Conservation (phyloP, 805 yeast genomes). For the Metschnikowia corniflorae region DNA sequence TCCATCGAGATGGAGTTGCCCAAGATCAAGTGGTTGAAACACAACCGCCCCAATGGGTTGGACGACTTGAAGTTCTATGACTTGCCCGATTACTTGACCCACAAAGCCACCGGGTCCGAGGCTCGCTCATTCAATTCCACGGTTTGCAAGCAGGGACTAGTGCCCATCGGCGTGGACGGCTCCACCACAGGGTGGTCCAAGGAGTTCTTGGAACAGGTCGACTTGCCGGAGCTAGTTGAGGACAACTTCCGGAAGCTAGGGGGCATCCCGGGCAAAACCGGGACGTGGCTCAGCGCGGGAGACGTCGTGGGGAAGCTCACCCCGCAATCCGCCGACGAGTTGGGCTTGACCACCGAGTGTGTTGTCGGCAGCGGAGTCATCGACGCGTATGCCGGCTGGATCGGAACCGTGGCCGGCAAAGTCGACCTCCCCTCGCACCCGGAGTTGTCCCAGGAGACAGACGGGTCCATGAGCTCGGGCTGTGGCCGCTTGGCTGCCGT, state of each 20-base stretch:
- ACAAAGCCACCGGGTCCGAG: slow-evolving; percentile 83
- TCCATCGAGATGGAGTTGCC: slow-evolving; percentile 98
- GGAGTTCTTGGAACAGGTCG: slow-evolving; percentile 67
- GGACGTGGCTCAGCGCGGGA: slow-evolving; percentile 81
- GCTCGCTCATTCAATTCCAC: slow-evolving; percentile 86
- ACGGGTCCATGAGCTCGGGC: slow-evolving; percentile 51
- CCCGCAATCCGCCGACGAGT: slow-evolving; percentile 64
- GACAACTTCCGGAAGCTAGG: slow-evolving; percentile 79
- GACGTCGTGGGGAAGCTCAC: slow-evolving; percentile 77
- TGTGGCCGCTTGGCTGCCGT: slow-evolving; percentile 93
- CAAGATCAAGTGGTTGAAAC: slow-evolving; percentile 93
- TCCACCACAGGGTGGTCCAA: slow-evolving; percentile 86
- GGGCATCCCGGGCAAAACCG: slow-evolving; percentile 73
- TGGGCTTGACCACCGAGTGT: slow-evolving; percentile 78
- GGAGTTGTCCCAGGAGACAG: slow-evolving; percentile 44
- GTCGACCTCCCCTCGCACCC: slow-evolving; percentile 58
- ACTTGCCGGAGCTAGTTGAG: slow-evolving; percentile 71
- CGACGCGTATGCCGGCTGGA: slow-evolving; percentile 98
- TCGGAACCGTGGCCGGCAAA: slow-evolving; percentile 94
- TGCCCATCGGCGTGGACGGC: slow-evolving; percentile 88
- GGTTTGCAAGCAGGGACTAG: slow-evolving; percentile 93
- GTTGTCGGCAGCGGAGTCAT: slow-evolving; percentile 94
- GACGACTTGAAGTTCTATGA: slow-evolving; percentile 82
- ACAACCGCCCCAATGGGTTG: slow-evolving; percentile 62
- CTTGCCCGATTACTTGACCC: slow-evolving; percentile 87